Evolutionary conservation across 1,139 yeast species (phyloP).

Genomic region (Taiozyma onychis): DNA sequence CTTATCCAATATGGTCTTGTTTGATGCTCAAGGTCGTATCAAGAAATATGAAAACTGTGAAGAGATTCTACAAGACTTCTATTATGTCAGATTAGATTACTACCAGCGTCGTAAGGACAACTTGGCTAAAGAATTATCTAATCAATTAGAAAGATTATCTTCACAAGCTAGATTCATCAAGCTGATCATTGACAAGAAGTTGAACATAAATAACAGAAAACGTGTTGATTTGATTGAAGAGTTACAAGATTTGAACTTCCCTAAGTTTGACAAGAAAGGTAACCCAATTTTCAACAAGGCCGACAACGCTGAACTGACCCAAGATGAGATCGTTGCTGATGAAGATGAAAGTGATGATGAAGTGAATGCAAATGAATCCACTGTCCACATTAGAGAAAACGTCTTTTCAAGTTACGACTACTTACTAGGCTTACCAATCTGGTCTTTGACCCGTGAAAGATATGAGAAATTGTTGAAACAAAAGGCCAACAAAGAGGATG

Average conservation of each 20-base stretch:
- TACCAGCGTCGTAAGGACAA: constrained; percentile 89
- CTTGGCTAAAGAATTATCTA: constrained; percentile 62
- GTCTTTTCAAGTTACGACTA: constrained; percentile 64
- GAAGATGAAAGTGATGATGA: constrained; percentile 29
- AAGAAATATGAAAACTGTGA: constrained; percentile 71
- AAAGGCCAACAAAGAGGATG: constrained; percentile 65
- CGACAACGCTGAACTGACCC: constrained; percentile 30
- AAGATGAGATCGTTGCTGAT: constrained; percentile 29
- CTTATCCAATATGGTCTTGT: constrained; percentile 89
- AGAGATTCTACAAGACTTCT: constrained; percentile 81
- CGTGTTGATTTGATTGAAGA: constrained; percentile 59
- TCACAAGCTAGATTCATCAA: constrained; percentile 91
- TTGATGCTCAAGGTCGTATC: constrained; percentile 88
- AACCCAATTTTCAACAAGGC: constrained; percentile 42
- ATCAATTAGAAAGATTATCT: constrained; percentile 66
- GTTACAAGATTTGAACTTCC: constrained; percentile 60
- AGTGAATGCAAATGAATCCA: constrained; percentile 26
- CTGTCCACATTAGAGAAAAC: constrained; percentile 30
- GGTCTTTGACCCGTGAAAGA: constrained; percentile 89
- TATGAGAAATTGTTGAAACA: constrained; percentile 75
- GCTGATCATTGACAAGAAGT: constrained; percentile 72
- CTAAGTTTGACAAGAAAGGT: constrained; percentile 68
- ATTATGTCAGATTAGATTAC: constrained; percentile 77
- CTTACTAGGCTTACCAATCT: constrained; percentile 80
- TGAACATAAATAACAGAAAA: constrained; percentile 71